These are phyloP conservation scores for Austroboletus novae-zelandiae DNA, from an alignment of 1,284 basidiomycete genomes.

Conservation along the genomic window DNA sequence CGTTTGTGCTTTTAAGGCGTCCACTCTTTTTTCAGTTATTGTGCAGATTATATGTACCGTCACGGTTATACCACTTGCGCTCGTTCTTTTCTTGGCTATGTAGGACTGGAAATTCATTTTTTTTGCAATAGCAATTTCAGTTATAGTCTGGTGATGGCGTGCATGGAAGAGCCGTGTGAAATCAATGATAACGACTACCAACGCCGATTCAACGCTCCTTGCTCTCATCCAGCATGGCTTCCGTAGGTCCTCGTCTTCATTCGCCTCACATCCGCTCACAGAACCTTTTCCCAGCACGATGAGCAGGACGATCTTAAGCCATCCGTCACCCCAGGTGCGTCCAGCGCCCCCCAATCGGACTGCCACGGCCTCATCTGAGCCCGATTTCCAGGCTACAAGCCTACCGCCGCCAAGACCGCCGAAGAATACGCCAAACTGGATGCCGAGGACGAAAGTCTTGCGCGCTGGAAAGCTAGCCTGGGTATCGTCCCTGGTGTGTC, in stretches of 20 bases:
- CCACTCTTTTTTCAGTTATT: constrained; percentile 23
- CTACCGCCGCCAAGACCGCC: constrained; percentile 57
- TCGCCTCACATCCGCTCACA: constrained; percentile 4
- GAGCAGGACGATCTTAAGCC: constrained; percentile 66
- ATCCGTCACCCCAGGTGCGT: constrained; percentile 59
- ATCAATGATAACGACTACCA: constrained; percentile 33
- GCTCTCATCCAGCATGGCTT: constrained; percentile 39
- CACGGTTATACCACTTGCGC: constrained; percentile 26
- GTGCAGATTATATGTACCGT: constrained; percentile 25
- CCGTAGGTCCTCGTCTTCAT: constrained; percentile 31
- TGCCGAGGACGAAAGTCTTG: constrained; percentile 81
- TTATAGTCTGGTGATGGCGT: constrained; percentile 7
- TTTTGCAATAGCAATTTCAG: constrained; percentile 29
- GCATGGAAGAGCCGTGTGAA: constrained; percentile 26
- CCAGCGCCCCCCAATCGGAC: background rate
- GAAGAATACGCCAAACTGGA: constrained; percentile 78
- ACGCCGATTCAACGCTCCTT: constrained; percentile 17
- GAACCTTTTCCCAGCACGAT: constrained; percentile 42
- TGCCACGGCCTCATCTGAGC: constrained; percentile 11
- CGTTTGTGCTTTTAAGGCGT: constrained; percentile 30
- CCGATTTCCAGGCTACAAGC: constrained; percentile 64
- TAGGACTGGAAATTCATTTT: constrained; percentile 11
- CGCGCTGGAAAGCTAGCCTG: constrained; percentile 88
- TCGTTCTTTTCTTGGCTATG: constrained; percentile 26
- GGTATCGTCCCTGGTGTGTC: constrained; percentile 66